These are phyloP conservation scores for Vanderwaltozyma verrucispora DNA, from an alignment of 805 yeast genomes.

Conservation along the genomic window DNA sequence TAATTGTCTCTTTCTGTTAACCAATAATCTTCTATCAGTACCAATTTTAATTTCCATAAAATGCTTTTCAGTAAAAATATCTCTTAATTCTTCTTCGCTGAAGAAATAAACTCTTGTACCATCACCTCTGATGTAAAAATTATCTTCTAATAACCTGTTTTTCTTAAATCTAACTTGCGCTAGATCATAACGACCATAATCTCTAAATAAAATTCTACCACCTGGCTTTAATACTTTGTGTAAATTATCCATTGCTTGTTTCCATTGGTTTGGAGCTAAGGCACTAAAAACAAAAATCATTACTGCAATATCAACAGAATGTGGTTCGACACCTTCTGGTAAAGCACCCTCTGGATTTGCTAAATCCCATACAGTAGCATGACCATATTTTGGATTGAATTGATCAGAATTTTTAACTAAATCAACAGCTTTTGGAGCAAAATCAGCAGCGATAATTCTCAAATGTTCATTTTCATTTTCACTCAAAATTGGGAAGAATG, in stretches of 20 bases:
- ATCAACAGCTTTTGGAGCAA: slow-evolving; percentile 81
- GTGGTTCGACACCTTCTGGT: slow-evolving; percentile 77
- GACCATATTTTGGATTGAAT: slow-evolving; percentile 53
- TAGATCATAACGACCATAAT: slow-evolving; percentile 90
- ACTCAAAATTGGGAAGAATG: slow-evolving; percentile 79
- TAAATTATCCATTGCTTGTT: slow-evolving; percentile 62
- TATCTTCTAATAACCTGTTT: slow-evolving; percentile 76
- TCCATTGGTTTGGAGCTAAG: slow-evolving; percentile 86
- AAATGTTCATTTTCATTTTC: slow-evolving; percentile 76
- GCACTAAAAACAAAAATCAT: slow-evolving; percentile 95
- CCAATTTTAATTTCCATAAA: slow-evolving; percentile 71
- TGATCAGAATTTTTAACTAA: slow-evolving; percentile 57
- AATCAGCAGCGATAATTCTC: slow-evolving; percentile 77
- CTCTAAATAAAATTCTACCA: slow-evolving; percentile 80
- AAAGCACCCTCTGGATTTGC: slow-evolving; percentile 60
- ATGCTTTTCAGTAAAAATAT: slow-evolving; percentile 50
- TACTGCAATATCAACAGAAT: slow-evolving; percentile 84
- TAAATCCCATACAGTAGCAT: slow-evolving; percentile 91
- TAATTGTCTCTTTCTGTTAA: slow-evolving; percentile 81
- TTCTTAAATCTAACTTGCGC: slow-evolving; percentile 93
- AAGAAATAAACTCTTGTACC: slow-evolving; percentile 97
- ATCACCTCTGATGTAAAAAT: slow-evolving; percentile 94
- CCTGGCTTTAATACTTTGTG: slow-evolving; percentile 79
- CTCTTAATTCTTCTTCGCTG: slow-evolving; percentile 81
- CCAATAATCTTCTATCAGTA: slow-evolving; percentile 82